Evolutionary conservation across 805 yeast species (phyloP).

Genomic region (Yarrowia deformans): DNA sequence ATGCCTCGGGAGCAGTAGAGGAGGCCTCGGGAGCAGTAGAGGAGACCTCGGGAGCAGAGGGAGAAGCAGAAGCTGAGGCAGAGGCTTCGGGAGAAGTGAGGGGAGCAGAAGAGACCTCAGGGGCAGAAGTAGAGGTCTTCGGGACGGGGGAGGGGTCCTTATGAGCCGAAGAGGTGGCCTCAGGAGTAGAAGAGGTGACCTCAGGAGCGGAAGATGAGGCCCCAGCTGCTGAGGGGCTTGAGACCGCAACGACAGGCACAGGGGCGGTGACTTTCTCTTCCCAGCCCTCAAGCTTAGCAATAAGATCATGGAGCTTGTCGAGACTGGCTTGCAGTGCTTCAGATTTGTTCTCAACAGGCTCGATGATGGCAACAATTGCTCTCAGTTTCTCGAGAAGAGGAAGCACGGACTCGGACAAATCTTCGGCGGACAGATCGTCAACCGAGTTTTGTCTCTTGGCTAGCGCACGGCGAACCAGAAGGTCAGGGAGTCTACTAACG

Average conservation of each 20-base stretch:
- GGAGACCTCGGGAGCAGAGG: no score
- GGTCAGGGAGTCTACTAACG: not conserved
- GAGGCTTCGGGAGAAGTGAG: no score
- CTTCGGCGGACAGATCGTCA: not conserved
- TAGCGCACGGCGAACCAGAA: not conserved
- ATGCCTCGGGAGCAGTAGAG: not conserved
- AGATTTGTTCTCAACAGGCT: constrained; percentile 1
- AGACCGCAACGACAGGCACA: not conserved
- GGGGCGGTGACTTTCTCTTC: not conserved
- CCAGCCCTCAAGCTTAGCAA: not conserved
- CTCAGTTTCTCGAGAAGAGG: not conserved
- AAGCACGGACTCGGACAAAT: not conserved
- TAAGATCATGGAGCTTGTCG: not conserved
- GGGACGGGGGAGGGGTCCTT: no score
- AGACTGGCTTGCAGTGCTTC: not conserved
- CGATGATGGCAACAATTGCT: not conserved
- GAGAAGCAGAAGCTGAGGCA: no score
- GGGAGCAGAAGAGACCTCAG: not conserved
- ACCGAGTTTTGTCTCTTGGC: not conserved
- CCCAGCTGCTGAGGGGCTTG: not conserved
- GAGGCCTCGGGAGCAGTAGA: not conserved
- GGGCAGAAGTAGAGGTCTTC: no score
- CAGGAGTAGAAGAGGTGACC: no score
- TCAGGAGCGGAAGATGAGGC: not conserved
- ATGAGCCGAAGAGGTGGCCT: no score